These are phyloP conservation scores for Eutrema yunnanense DNA, from an alignment of 345 rosid genomes.

Conservation along the genomic window DNA sequence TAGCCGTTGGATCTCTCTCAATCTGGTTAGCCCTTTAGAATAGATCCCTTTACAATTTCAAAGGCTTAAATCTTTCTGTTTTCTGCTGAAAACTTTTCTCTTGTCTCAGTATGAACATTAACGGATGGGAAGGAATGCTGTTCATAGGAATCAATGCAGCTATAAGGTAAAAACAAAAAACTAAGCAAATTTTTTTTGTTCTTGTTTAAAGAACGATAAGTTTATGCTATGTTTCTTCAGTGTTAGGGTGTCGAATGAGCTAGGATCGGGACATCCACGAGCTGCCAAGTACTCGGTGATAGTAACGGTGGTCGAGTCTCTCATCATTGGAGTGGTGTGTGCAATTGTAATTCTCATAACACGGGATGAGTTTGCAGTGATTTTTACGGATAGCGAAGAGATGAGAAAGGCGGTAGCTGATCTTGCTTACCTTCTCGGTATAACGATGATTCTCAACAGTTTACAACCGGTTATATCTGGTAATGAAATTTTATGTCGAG, in stretches of 20 bases:
- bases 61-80: background rate
- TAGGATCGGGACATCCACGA: conserved; percentile 84
- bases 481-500: background rate
- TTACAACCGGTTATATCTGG: conserved; percentile 91
- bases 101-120: conserved; percentile 80
- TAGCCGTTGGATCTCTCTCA: conserved; percentile 90
- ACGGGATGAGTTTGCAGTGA: conserved; percentile 49
- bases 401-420: conserved; percentile 58
- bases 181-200: background rate
- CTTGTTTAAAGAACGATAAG: background rate
- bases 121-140: conserved; percentile 98
- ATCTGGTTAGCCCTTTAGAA: conserved; percentile 48
- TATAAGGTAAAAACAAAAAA: conserved; percentile 43
- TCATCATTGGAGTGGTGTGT: conserved; percentile 52
- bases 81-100: background rate
- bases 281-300: conserved; percentile 78
- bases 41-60: background rate
- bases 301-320: conserved; percentile 51
- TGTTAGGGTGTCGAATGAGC: conserved; percentile 84
- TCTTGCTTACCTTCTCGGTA: conserved; percentile 69
- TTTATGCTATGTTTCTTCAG: conserved; percentile 24
- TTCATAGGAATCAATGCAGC: conserved; percentile 93
- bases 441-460: conserved; percentile 78
- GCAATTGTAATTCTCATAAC: conserved; percentile 49
- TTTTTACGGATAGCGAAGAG: conserved; percentile 56